phyloP scores from a whole-genome alignment of 2,329 filamentous ascomycete species.

The Colletotrichum sojae region DNA sequence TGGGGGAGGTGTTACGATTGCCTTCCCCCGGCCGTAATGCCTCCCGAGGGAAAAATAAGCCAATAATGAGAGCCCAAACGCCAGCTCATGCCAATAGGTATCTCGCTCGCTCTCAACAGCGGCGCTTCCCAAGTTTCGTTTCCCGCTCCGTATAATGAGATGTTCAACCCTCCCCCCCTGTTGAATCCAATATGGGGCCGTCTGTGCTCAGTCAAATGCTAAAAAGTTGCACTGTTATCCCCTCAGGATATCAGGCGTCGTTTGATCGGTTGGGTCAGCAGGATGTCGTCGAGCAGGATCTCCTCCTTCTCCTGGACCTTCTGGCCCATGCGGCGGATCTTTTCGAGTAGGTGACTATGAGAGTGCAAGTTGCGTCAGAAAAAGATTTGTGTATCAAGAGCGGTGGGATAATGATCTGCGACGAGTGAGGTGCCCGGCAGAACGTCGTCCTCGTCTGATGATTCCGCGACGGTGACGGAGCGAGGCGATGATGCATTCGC shows the following conservation, averaged over 20 bases:
- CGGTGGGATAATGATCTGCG: conserved; percentile 13
- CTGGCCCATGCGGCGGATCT: conserved; percentile 64
- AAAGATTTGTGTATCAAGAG: conserved; percentile 41
- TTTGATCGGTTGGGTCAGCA: conserved; percentile 62
- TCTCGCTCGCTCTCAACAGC: neutral
- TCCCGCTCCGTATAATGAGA: too few relatives aligned
- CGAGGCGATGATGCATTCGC: conserved; percentile 26
- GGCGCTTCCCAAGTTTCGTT: neutral
- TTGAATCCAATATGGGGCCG: too few relatives aligned
- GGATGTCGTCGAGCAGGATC: conserved; percentile 49
- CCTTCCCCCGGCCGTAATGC: too few relatives aligned
- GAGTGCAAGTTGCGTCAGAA: conserved; percentile 47
- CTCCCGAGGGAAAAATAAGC: too few relatives aligned
- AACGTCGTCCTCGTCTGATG: conserved; percentile 13
- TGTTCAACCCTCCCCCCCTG: too few relatives aligned
- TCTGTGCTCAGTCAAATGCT: too few relatives aligned
- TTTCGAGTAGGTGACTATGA: conserved; percentile 68
- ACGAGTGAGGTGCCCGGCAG: conserved; percentile 1
- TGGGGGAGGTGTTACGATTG: too few relatives aligned
- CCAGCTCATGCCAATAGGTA: too few relatives aligned
- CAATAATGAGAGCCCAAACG: too few relatives aligned
- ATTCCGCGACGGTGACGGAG: neutral
- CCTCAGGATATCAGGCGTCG: conserved; percentile 57
- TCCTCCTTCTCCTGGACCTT: conserved; percentile 52
- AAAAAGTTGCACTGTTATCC: neutral